A percentile compares a stretch with the other conserved stretches of the same genome.
Conservation (phyloP, 2,329 filamentous ascomycete species). For the Colletotrichum tamarilloi region DNA sequence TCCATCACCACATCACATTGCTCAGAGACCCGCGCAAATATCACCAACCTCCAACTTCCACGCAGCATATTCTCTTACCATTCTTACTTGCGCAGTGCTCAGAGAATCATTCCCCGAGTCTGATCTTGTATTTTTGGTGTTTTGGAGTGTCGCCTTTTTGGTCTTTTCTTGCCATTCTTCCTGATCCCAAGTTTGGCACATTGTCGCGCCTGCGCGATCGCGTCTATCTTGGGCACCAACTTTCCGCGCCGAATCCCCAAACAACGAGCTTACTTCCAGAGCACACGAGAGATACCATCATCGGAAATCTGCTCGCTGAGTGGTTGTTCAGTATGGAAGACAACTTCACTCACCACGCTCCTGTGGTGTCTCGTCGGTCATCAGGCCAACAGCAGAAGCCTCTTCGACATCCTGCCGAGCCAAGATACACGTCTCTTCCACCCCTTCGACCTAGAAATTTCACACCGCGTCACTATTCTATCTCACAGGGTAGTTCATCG, state of each 20-base stretch:
- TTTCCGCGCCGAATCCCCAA: not conserved
- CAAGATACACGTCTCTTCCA: not conserved
- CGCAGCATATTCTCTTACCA: not conserved
- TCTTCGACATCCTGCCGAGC: not conserved
- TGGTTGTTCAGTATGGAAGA: conserved; percentile 1
- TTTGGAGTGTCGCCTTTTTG: not conserved
- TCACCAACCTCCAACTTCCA: not conserved
- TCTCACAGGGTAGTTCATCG: not conserved
- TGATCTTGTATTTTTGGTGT: not conserved
- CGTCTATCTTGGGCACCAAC: not conserved
- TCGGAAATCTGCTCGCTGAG: not conserved
- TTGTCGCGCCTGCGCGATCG: not conserved
- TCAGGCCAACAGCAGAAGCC: not conserved
- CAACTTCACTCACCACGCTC: not conserved
- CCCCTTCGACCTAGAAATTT: not conserved
- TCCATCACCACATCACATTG: not conserved
- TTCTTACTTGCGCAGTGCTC: not conserved
- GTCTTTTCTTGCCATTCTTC: not conserved
- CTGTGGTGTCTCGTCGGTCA: not conserved
- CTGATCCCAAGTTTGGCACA: no score
- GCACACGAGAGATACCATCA: not conserved
- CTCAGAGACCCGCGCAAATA: not conserved
- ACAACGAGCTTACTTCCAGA: not conserved
- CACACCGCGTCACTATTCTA: not conserved
- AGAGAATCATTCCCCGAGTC: not conserved